Evolutionary conservation across 2,329 filamentous ascomycete genomes (phyloP).

Genomic region (Fusarium beomiforme): DNA sequence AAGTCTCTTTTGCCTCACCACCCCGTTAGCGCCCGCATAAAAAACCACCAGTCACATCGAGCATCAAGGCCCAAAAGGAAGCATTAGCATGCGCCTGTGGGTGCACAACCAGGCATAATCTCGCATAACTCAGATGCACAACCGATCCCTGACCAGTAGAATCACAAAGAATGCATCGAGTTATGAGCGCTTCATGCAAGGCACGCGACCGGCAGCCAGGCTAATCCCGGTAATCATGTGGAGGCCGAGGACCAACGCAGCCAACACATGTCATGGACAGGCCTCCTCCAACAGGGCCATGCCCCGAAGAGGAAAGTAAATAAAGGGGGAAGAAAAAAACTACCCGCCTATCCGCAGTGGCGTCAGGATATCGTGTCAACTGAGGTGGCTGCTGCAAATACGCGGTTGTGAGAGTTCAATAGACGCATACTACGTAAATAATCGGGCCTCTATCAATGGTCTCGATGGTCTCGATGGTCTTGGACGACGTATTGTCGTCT

Average conservation of each 20-base stretch:
- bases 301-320: conserved; percentile 35
- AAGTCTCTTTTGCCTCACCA: conserved; percentile 26
- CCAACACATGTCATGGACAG: conserved; percentile 28
- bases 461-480: neutral
- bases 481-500: conserved; percentile 1
- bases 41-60: conserved; percentile 23
- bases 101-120: conserved; percentile 25
- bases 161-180: conserved; percentile 9
- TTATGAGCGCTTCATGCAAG: conserved; percentile 39
- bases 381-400: conserved; percentile 39
- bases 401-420: conserved; percentile 5
- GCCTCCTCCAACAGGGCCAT: conserved; percentile 10
- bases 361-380: conserved; percentile 26
- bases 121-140: conserved; percentile 32
- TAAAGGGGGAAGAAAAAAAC: conserved; percentile 28
- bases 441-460: neutral
- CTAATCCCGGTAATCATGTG: conserved; percentile 20
- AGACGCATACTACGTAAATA: neutral
- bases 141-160: conserved; percentile 22
- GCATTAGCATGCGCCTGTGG: neutral
- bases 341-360: conserved; percentile 33
- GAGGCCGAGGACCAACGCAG: conserved; percentile 6
- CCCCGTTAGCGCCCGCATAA: conserved; percentile 31
- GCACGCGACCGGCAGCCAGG: conserved; percentile 18
- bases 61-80: conserved; percentile 1